Evolutionary conservation across 1,139 yeast genomes (phyloP), one percentile per base, ranked within the genome.

Genomic region (Diutina siamensis): DNA sequence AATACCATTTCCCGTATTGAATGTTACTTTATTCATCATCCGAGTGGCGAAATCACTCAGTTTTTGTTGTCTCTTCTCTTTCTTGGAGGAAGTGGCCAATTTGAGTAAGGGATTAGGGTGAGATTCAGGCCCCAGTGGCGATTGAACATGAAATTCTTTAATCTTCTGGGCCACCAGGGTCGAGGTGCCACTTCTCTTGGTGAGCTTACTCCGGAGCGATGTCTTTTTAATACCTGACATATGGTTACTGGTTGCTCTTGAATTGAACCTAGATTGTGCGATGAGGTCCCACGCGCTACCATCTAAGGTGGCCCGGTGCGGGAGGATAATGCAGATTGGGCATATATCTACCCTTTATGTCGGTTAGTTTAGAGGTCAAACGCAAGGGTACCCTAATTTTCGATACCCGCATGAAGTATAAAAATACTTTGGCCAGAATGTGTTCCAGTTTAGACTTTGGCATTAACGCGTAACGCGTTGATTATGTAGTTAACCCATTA

Each of bases 11-110:
- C 67, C 61, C 7, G 64, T 60, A 49, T 63, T 64, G 50, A 60
- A 59, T 10, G 68, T 61, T 22, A 61, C 62, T 46, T 62, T 62
- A 35, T 51, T 53, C 44, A 57, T 53, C 59, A 55, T 55, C 45
- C 56, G 56, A 53, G 59, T 63, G 48, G 56, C 61, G 57, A 57
- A 64, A 44, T 45, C 61, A 46, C 54, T 62, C 51, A 60, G 60
- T 56, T 62, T 68, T 50, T 50, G 63, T 40, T 55, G 57, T 48
- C 68, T 73, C 53, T 78, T 80, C 36, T 76, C 81, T 55, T 67
- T 74, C 59, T 79, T 80, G 12, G 76, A 61, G 40, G 68, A 68
- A 50, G 75, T 75, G 55, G 66, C 70, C 47, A 74, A 71, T 53
- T 77, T 79, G 41, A 79, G 63, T 52, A 74, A 68, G 1, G 83